Conservation (phyloP, 2,329 filamentous ascomycete species). For the Neonectria hederae region DNA sequence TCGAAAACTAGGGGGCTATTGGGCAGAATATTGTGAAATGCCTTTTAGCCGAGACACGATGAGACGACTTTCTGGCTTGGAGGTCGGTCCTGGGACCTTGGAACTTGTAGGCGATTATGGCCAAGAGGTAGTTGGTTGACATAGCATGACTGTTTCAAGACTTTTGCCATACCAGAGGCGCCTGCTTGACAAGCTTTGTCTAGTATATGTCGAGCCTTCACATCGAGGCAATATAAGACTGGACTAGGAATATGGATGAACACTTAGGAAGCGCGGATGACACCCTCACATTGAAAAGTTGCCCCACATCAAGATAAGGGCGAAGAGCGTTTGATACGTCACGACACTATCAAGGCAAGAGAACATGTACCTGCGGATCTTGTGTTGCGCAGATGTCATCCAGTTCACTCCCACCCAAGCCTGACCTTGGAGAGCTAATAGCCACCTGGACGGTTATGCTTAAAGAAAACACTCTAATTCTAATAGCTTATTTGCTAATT, state of each 20-base stretch:
- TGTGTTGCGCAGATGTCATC: not conserved
- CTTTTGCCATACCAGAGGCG: constrained; percentile 2
- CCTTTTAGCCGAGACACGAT: constrained; percentile 41
- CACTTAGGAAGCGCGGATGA: not conserved
- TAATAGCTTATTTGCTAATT: not conserved
- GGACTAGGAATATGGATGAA: not conserved
- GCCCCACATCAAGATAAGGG: not conserved
- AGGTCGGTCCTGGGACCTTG: constrained; percentile 16
- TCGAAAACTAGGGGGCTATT: constrained; percentile 39
- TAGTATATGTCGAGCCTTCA: not conserved
- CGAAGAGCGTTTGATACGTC: not conserved
- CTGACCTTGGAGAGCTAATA: no score
- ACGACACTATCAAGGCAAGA: not conserved
- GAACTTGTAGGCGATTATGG: constrained; percentile 25
- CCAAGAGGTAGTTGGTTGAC: constrained; percentile 22
- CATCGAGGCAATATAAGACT: not conserved
- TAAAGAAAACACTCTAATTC: no score
- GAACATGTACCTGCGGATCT: not conserved
- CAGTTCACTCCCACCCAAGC: not conserved
- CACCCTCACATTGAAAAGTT: not conserved
- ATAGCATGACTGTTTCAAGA: constrained; percentile 32
- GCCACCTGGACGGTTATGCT: not conserved
- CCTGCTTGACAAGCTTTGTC: not conserved
- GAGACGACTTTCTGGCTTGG: constrained; percentile 11
- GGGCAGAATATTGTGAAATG: constrained; percentile 75